phyloP scores from a whole-genome alignment of 2,329 filamentous ascomycete genomes.

The Zopfia rhizophila region DNA sequence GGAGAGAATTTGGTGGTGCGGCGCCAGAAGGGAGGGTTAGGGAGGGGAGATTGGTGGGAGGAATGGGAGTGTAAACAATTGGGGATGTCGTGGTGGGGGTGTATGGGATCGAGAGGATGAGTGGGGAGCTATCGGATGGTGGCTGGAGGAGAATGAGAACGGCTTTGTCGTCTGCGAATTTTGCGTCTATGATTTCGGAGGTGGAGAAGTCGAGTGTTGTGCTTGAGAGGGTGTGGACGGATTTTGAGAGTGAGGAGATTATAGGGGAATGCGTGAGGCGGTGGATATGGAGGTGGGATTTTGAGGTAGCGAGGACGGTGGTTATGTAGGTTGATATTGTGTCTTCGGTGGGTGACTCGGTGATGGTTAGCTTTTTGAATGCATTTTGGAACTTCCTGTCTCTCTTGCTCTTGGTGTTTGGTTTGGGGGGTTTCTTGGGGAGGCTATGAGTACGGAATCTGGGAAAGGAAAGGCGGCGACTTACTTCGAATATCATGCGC shows the following conservation, averaged over 20 bases:
- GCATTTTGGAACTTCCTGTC: constrained; percentile 36
- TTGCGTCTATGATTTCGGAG: constrained; percentile 67
- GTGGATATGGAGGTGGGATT: constrained; percentile 39
- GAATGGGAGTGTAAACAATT: constrained; percentile 7
- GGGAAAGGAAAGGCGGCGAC: constrained; percentile 17
- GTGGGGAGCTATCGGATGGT: constrained; percentile 25
- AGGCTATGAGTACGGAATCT: neutral
- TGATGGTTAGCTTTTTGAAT: constrained; percentile 17
- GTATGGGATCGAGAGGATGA: constrained; percentile 37
- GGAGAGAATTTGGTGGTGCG: constrained; percentile 10
- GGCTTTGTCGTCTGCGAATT: constrained; percentile 72
- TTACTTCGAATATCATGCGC: constrained; percentile 65
- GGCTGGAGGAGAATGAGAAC: constrained; percentile 68
- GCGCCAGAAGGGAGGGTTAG: constrained; percentile 2
- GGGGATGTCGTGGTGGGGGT: constrained; percentile 10
- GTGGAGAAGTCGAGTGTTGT: constrained; percentile 61
- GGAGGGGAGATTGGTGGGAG: constrained; percentile 17
- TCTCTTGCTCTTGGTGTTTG: constrained; percentile 31
- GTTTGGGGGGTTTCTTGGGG: constrained; percentile 9
- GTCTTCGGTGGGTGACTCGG: constrained; percentile 10
- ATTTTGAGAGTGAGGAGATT: constrained; percentile 51
- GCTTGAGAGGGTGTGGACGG: constrained; percentile 54
- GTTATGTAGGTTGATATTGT: constrained; percentile 41
- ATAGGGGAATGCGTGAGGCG: constrained; percentile 50
- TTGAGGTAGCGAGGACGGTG: constrained; percentile 19